A percentile compares a stretch with the other conserved stretches of the same genome.
These are phyloP conservation scores for Tetrahymena malaccensis DNA, from an alignment of 73 alveolate genomes.

Conservation along the genomic window DNA sequence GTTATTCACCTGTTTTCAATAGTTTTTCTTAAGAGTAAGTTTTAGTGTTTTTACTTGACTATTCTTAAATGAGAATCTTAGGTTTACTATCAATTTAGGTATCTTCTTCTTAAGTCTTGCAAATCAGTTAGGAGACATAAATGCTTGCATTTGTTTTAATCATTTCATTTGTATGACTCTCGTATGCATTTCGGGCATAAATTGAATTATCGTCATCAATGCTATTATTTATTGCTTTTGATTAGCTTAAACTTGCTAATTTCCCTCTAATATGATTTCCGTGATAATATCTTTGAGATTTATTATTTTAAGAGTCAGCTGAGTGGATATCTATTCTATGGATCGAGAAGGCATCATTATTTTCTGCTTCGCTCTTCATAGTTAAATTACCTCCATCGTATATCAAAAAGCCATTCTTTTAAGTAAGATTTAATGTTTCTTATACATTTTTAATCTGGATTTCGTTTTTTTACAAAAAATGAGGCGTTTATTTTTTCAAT, in stretches of 20 bases:
- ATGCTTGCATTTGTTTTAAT: background rate
- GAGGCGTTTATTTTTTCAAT: background rate
- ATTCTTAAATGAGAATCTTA: background rate
- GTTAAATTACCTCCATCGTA: background rate
- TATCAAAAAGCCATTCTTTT: background rate
- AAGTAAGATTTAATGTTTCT: background rate
- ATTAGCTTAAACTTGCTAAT: background rate
- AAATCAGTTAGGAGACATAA: background rate
- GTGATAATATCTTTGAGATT: background rate
- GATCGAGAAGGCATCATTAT: background rate
- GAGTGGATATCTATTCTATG: background rate
- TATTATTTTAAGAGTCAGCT: background rate
- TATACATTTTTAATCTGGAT: background rate
- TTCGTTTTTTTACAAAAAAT: background rate
- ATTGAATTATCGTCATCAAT: background rate
- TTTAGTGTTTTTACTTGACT: background rate
- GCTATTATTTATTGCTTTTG: background rate
- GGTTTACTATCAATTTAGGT: background rate
- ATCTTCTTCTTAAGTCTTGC: background rate
- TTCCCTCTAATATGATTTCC: background rate
- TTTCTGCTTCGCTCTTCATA: background rate
- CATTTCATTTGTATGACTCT: background rate
- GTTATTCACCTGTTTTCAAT: too few species aligned
- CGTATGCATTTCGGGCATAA: background rate
- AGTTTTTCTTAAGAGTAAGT: background rate